phyloP scores from a whole-genome alignment of 1,284 basidiomycete species.

The Cutaneotrichosporon sp. region DNA sequence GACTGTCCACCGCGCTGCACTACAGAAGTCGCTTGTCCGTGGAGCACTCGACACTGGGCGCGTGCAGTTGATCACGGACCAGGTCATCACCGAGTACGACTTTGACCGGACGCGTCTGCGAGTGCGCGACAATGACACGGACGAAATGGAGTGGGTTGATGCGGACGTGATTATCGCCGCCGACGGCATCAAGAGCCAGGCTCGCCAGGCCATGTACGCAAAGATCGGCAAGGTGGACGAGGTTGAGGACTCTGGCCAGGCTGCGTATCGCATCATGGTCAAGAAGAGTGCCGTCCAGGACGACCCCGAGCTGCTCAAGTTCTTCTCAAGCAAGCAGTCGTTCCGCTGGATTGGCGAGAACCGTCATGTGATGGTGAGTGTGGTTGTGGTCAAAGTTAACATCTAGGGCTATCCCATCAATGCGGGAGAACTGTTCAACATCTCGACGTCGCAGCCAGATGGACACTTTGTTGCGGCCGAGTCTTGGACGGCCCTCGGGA shows the following conservation, averaged over 20 bases:
- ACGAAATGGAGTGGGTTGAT: slow-evolving; percentile 37
- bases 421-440: slow-evolving; percentile 46
- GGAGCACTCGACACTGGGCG: slow-evolving; percentile 33
- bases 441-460: slow-evolving; percentile 50
- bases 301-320: slow-evolving; percentile 45
- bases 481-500: slow-evolving; percentile 49
- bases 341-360: slow-evolving; percentile 51
- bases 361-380: slow-evolving; percentile 46
- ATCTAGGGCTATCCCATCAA: slow-evolving; percentile 42
- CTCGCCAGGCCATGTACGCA: slow-evolving; percentile 40
- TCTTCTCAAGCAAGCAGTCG: slow-evolving; percentile 42
- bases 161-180: slow-evolving; percentile 49
- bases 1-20: slow-evolving; percentile 46
- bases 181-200: slow-evolving; percentile 48
- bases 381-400: background rate
- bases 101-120: slow-evolving; percentile 38
- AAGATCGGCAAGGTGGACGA: slow-evolving; percentile 40
- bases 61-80: slow-evolving; percentile 37
- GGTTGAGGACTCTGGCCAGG: slow-evolving; percentile 50
- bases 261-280: slow-evolving; percentile 51
- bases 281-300: slow-evolving; percentile 34
- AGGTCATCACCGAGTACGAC: slow-evolving; percentile 40
- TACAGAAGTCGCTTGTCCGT: slow-evolving; percentile 43
- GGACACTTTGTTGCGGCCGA: slow-evolving; percentile 40
- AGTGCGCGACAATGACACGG: slow-evolving; percentile 24